Evolutionary conservation across 108 stramenopile species (phyloP).

Genomic region (Licmophora abbreviata): DNA sequence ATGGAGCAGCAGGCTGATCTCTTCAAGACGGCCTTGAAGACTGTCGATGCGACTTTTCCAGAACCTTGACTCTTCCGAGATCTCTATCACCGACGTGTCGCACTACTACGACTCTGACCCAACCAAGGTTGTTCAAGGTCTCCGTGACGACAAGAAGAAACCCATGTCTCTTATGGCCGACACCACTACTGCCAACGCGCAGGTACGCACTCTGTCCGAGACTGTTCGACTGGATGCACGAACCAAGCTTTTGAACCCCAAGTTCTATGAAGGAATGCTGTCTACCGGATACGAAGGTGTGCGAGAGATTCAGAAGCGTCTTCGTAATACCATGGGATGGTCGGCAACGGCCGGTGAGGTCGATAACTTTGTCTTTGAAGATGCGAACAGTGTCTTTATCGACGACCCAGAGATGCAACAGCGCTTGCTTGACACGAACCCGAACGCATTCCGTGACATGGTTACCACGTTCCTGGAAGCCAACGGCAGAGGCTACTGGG

Average conservation of each 20-base stretch:
- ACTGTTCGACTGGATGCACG: slow-evolving; percentile 95
- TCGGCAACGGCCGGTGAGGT: slow-evolving; percentile 96
- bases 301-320: slow-evolving; percentile 95
- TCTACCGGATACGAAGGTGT: slow-evolving; percentile 94
- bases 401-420: slow-evolving; percentile 93
- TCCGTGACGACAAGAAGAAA: slow-evolving; percentile 95
- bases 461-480: slow-evolving; percentile 95
- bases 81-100: slow-evolving; percentile 93
- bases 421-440: slow-evolving; percentile 90
- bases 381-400: slow-evolving; percentile 94
- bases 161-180: slow-evolving; percentile 95
- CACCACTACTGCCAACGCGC: slow-evolving; percentile 96
- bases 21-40: slow-evolving; percentile 91
- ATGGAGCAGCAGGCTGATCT: slow-evolving; percentile 94
- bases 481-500: slow-evolving; percentile 94
- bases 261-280: slow-evolving; percentile 98
- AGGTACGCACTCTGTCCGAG: slow-evolving; percentile 90
- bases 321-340: slow-evolving; percentile 97
- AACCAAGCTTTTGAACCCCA: slow-evolving; percentile 95
- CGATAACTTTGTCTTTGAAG: slow-evolving; percentile 97
- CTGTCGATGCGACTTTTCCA: slow-evolving; percentile 95
- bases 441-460: slow-evolving; percentile 96
- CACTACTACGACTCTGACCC: slow-evolving; percentile 97
- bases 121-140: slow-evolving; percentile 93
- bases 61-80: slow-evolving; percentile 94